Conservation (phyloP, 2,329 filamentous ascomycete species). For the Clonostachys chloroleuca region DNA sequence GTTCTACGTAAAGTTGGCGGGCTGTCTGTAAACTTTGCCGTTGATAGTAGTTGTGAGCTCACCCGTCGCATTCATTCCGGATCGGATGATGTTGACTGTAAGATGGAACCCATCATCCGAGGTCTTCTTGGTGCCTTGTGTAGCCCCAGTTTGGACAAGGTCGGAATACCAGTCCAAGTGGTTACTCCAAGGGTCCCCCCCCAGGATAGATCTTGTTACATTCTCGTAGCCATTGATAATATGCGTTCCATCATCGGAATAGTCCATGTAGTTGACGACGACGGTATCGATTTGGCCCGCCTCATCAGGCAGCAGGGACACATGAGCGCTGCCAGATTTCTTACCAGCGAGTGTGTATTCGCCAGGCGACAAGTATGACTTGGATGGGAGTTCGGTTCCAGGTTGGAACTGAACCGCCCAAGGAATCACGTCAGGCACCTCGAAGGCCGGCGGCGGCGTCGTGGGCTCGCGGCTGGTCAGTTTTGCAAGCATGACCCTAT, state of each 20-base stretch:
- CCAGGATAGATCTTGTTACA: conserved; percentile 13
- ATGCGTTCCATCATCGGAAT: conserved; percentile 23
- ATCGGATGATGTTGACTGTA: not conserved
- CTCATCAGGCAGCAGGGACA: not conserved
- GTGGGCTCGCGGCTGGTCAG: not conserved
- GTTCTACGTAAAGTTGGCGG: not conserved
- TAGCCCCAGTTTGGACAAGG: not conserved
- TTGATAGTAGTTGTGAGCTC: not conserved
- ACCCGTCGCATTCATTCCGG: not conserved
- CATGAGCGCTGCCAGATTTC: not conserved
- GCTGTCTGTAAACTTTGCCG: not conserved
- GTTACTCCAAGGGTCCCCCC: not conserved
- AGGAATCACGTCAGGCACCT: conserved; percentile 16
- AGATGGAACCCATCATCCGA: not conserved
- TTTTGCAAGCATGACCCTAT: conserved; percentile 31
- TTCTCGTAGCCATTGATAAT: conserved; percentile 25
- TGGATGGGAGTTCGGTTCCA: not conserved
- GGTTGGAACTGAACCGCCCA: conserved; percentile 25
- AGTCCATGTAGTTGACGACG: conserved; percentile 24
- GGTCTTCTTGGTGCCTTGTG: not conserved
- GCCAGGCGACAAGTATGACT: not conserved
- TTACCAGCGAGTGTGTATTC: not conserved
- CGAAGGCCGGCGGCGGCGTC: not conserved
- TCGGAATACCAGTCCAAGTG: not conserved
- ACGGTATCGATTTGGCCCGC: conserved; percentile 12